Evolutionary conservation across 257 asterid species (phyloP), one percentile per base, ranked within the genome.

Genomic region (Eustoma russellianum): DNA sequence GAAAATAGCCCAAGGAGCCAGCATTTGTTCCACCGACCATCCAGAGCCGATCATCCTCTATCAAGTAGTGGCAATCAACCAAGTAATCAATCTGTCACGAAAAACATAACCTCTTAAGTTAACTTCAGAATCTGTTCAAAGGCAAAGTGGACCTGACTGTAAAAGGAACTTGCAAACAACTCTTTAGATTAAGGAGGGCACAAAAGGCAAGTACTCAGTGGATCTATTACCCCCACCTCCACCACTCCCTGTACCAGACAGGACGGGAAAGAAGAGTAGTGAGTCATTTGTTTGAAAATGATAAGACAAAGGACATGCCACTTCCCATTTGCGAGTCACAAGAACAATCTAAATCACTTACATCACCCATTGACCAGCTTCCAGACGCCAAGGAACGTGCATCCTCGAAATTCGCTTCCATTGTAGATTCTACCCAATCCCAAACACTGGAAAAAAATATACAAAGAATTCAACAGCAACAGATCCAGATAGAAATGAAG

Each of bases 381-480:
- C 83, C 68, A 10, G 97, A 88, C 34, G 97, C 94, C 68, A 83
- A 70, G 16, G 74, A 30, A 9, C 98, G 96, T 53, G 98, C 95
- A 65, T 81, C 72, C 74, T 81, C 94, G 34, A 88, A 79, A 72
- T 62, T 82, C 52, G 77, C 88, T 44, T 71, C 93, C 30, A 69
- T 70, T 58, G 63, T 72, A 18, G 70, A 68, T 7, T 79, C 79
- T 41, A 61, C 72, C 98, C 94, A 88, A 70, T 92, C 95, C 98
- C 98, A 92, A 43, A 92, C 75, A 64, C 98, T 92, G 46, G 17
- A 67, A 30, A 63, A 11, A 55, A 28, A 59, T 12, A 24, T 24
- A 24, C 48, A 48, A 50, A 55, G n/a, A 34, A 17, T 57, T 50
- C 17, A 15, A 24, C 13, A n/a, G 38, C 41, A 17, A 34, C 6